Evolutionary conservation across 2,329 filamentous ascomycete genomes (phyloP), one percentile per base, ranked within the genome.

Genomic region (Exophiala dermatitidis): DNA sequence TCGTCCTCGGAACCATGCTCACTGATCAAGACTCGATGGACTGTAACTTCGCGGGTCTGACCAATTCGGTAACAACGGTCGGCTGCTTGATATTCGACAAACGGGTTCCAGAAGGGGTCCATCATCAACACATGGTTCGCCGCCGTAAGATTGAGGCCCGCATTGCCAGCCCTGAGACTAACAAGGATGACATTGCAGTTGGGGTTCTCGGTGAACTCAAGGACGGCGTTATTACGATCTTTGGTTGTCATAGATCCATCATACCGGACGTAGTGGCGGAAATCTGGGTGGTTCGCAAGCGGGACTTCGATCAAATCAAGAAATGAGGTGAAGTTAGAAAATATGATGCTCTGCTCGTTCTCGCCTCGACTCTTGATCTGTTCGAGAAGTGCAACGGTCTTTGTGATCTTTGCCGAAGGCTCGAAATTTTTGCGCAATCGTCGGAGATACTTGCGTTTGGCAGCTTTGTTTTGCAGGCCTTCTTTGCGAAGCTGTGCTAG

Each of bases 101-200:
- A 63, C 2, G 90, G 90, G 59, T 95, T 96, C 88, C 89, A 95
- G 72, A 94, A 95, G 0, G 90, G 90, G 66, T 95, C 90, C 65
- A 95, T 82, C 59, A 95, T 86, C 68, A 96, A 88, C 61, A 95
- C 88, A 59, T 89, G 85, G 1, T 84, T 88, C 0, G 90, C 90
- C 12, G 83, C 81, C 37, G 86, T 88, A 26, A 96, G 77, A 65
- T 96, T 96, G 43, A 96, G 78, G 1, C 90, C 90, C 0, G 90
- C 83, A 62, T 91, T 91, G 33, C 88, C 88, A 1, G 88, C 87
- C 63, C 88, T 88, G 46, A 91, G 74, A 1, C 85, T 90, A 1
- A 90, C 80, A 2, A 93, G 76, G 78, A 93, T 86, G 65, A 91
- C 76, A 57, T 78, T 82, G 64, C 79, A 77, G 40, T 77, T 67